Evolutionary conservation across 441 rosid genomes (phyloP), one percentile per base, ranked within the genome.

Genomic region (Theobroma grandiflorum): DNA sequence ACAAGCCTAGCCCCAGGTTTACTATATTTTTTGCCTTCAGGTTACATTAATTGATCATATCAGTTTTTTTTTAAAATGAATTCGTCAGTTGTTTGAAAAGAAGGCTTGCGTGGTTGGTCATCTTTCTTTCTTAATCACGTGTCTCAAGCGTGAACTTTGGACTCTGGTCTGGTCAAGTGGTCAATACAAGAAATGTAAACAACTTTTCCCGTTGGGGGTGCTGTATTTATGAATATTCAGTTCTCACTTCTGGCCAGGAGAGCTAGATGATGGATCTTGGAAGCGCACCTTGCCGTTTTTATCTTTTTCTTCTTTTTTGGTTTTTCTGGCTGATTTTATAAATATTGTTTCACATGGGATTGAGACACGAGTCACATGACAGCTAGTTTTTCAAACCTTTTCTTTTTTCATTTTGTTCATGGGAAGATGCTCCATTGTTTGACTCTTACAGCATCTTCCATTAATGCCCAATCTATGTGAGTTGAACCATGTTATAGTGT

Each of bases 101-200:
- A 59, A 22, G 59, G 64, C 16, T 61, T 61, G 4, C 37, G 65
- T 61, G 65, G 1, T 61, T 61, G 4, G 38, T 64, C 20, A 15
- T 63, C 20, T 64, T 33, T 31, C 40, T 12, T 31, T 62, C 18
- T 33, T n/a, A 31, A 62, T 62, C 40, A 62, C 37, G 40, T 62
- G 52, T 26, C 31, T 26, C 31, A 26, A 26, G 31, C 11, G 35
- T n/a, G 18, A 67, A 66, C n/a, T n/a, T n/a, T n/a, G n/a, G n/a
- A n/a, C 42, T 66, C 52, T n/a, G 35, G 65, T 66, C 52, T n/a
- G 35, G 65, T 61, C 65, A 35, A 61, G 65, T 31, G 65, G 16
- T 61, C 38, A 61, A 40, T n/a, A n/a, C 31, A 66, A 66, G 33
- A 66, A 66, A 40, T 66, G 31, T 31, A 8, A 4, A 3, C 11